Evolutionary conservation across 2,329 filamentous ascomycete genomes (phyloP).

Genomic region (Fusarium anguioides): DNA sequence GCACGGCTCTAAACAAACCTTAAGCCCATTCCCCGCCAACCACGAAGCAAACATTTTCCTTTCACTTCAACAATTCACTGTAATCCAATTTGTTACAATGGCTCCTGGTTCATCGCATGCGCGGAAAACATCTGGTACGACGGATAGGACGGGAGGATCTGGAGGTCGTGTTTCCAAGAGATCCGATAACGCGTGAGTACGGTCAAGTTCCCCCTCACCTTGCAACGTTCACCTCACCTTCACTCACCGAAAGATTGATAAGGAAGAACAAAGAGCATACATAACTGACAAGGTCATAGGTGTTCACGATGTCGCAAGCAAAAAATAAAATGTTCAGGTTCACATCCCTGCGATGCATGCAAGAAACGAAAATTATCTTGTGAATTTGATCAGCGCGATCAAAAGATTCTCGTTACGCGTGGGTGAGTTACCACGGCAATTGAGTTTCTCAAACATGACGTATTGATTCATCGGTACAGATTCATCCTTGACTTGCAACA

Average conservation of each 20-base stretch:
- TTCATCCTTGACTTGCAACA: slow-evolving; percentile 52
- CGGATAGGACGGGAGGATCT: slow-evolving; percentile 17
- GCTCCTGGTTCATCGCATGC: slow-evolving; percentile 33
- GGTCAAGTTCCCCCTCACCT: background rate
- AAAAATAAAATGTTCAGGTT: slow-evolving; percentile 51
- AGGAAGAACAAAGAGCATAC: too few relatives aligned
- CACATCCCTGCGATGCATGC: slow-evolving; percentile 49
- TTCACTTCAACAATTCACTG: background rate
- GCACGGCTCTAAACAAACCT: background rate
- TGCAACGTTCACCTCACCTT: background rate
- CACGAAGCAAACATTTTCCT: background rate
- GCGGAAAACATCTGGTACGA: slow-evolving; percentile 28
- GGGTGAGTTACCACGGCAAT: slow-evolving; percentile 47
- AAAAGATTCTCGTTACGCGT: slow-evolving; percentile 61
- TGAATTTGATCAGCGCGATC: slow-evolving; percentile 55
- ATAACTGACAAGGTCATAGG: slow-evolving; percentile 10
- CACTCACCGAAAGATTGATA: background rate
- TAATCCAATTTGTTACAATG: slow-evolving; percentile 16
- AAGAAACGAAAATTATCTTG: slow-evolving; percentile 49
- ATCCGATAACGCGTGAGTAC: slow-evolving; percentile 43
- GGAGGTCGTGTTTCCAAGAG: slow-evolving; percentile 41
- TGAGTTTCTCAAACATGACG: slow-evolving; percentile 7
- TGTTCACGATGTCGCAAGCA: slow-evolving; percentile 49
- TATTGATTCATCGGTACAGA: slow-evolving; percentile 31
- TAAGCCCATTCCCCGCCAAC: background rate